Percentiles rank a stretch among this genome's conserved stretches.
Conservation (phyloP, 768 basidiomycete species). For the Lactarius indigo region DNA sequence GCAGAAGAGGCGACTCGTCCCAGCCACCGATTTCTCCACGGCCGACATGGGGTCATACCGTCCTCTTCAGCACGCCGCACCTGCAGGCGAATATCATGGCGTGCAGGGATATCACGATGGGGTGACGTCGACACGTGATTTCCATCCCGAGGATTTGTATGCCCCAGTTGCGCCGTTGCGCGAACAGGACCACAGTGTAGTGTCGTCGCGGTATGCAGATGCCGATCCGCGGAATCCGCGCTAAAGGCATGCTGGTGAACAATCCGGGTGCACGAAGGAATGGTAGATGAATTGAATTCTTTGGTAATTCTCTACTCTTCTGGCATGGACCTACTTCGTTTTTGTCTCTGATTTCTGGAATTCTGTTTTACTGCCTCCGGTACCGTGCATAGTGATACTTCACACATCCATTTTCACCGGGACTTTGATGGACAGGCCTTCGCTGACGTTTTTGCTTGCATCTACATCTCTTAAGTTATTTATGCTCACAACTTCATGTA, state of each 20-base stretch:
- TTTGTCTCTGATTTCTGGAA: not conserved
- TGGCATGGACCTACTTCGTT: not conserved
- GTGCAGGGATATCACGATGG: slow-evolving; percentile 6
- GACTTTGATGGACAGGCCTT: not conserved
- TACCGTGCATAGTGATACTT: not conserved
- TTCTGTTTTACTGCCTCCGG: not conserved
- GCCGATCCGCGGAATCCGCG: not conserved
- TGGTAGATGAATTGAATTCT: not conserved
- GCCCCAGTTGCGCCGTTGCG: not conserved
- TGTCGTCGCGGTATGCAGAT: not conserved
- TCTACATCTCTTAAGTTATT: not conserved
- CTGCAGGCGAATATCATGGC: slow-evolving; percentile 6
- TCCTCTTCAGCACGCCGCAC: slow-evolving; percentile 12
- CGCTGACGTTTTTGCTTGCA: not conserved
- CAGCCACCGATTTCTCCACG: not conserved
- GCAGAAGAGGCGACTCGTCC: not conserved
- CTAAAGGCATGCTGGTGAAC: not conserved
- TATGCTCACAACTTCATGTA: not conserved
- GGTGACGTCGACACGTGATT: not conserved
- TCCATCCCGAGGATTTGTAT: not conserved
- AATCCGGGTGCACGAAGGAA: not conserved
- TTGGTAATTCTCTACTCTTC: not conserved
- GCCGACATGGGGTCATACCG: slow-evolving; percentile 8
- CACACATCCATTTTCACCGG: not conserved
- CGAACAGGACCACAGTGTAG: not conserved